Evolutionary conservation across 2,329 filamentous ascomycete genomes (phyloP), one percentile per base, ranked within the genome.

Genomic region (Dothideomycetes sp.): DNA sequence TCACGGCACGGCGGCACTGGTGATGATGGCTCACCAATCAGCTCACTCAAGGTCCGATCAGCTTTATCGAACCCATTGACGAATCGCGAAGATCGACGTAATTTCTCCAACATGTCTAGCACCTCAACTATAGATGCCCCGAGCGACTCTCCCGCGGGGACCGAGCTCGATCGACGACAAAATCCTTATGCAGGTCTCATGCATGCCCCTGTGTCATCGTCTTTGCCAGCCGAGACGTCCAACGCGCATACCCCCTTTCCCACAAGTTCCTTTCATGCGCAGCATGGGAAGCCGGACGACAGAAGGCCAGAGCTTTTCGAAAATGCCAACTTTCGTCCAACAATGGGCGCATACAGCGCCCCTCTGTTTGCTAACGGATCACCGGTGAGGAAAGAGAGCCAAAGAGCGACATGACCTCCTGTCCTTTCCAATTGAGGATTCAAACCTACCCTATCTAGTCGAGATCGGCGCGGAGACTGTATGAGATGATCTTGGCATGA

Each of bases 301-400:
- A 45, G 42, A n/a, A 45, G 43, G 36, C 36, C 41, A 15, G 50
- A 53, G 7, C 41, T 45, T 3, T 52, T 49, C 35, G 41, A 46
- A 3, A 48, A 41, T 19, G 38, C 44, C 10, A 42, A 49, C 12
- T 54, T 55, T 37, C 41, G 39, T 16, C 41, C 51, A 15, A 41
- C 46, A 22, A 46, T 53, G 22, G 53, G 54, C 8, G 42, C 46
- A 7, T 53, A 48, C 19, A 49, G 47, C 7, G 49, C 51, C 12
- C 50, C 51, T 2, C 24, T 41, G 10, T 37, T 38, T 29, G 40
- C 34, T 4, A 31, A 19, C 18, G 36, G 36, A 4, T 38, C 36
- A 19, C 19, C 40, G 19, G 36, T 35, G 11, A 35, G 31, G 7
- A 30, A 19, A 35, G 40, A 42, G 31, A 35, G 40, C 5, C 35